phyloP scores from a whole-genome alignment of 129 eudicot genomes.

The Arctium minus region DNA sequence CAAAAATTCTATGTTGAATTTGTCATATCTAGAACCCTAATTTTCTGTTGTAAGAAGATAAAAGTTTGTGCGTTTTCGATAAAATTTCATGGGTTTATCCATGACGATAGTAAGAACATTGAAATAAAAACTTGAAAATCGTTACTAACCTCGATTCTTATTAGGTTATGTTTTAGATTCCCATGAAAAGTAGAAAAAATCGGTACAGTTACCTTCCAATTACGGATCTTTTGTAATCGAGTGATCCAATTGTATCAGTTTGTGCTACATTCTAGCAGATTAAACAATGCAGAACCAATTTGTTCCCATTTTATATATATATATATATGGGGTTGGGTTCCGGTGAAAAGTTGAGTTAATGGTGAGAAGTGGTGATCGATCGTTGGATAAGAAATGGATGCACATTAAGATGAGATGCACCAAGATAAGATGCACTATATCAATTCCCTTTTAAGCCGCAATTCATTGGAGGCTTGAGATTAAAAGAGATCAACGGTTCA shows the following conservation, averaged over 20 bases:
- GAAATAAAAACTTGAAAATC: not conserved
- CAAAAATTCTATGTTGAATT: not conserved
- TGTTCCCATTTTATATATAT: not conserved
- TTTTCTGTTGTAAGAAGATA: not conserved
- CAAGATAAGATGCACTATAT: no score
- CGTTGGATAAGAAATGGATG: no score
- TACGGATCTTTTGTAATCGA: not conserved
- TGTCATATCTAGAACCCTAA: conserved; percentile 13
- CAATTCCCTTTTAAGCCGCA: no score
- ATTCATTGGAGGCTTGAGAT: no score
- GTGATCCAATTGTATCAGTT: not conserved
- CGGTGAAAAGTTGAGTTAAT: no score
- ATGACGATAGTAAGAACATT: not conserved
- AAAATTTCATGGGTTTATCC: not conserved
- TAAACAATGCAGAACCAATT: not conserved
- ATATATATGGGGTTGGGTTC: not conserved
- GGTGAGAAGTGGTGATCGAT: no score
- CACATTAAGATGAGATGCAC: no score
- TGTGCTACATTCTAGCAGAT: not conserved
- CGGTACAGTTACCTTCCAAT: not conserved
- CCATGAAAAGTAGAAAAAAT: not conserved
- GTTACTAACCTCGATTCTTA: not conserved
- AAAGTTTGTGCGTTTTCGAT: not conserved
- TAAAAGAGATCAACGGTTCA: no score
- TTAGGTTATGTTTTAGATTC: not conserved